Conservation (phyloP, 1,139 yeast species). For the Wickerhamomyces sp. region DNA sequence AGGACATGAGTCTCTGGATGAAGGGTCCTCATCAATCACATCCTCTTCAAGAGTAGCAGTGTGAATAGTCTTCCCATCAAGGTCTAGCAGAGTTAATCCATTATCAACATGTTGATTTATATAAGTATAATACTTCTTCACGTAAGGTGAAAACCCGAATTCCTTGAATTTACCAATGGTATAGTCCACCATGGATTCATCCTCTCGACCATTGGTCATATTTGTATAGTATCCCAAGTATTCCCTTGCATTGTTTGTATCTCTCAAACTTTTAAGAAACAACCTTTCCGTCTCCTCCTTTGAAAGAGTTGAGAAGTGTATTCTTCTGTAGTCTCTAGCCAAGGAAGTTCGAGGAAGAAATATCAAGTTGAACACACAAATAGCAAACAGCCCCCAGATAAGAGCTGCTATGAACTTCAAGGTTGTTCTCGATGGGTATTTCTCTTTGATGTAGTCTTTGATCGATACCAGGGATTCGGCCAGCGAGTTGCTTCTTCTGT, state of each 20-base stretch:
- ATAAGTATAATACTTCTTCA: constrained; percentile 57
- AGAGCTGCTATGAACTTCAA: constrained; percentile 18
- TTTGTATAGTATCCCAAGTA: constrained; percentile 35
- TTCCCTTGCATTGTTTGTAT: constrained; percentile 30
- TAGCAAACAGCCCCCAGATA: constrained; percentile 21
- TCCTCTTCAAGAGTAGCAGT: constrained; percentile 68
- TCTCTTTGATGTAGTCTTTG: constrained; percentile 16
- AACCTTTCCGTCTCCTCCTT: constrained; percentile 59
- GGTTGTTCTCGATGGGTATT: constrained; percentile 17
- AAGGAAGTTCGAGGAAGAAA: constrained; percentile 86
- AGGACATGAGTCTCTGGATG: constrained; percentile 32
- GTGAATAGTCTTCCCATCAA: constrained; percentile 36
- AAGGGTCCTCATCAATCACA: constrained; percentile 51
- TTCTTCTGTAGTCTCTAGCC: constrained; percentile 73
- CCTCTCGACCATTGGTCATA: constrained; percentile 39
- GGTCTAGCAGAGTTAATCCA: constrained; percentile 37
- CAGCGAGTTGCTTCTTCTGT: constrained; percentile 1
- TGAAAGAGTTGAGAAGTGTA: constrained; percentile 62
- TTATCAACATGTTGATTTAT: constrained; percentile 48
- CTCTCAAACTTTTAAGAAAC: constrained; percentile 30
- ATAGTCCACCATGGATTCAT: constrained; percentile 35
- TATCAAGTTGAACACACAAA: constrained; percentile 35
- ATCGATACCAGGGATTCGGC: constrained; percentile 4
- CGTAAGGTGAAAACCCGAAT: constrained; percentile 44
- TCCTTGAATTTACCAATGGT: constrained; percentile 35